Conservation (phyloP, 441 rosid species). For the Biscutella auriculata region DNA sequence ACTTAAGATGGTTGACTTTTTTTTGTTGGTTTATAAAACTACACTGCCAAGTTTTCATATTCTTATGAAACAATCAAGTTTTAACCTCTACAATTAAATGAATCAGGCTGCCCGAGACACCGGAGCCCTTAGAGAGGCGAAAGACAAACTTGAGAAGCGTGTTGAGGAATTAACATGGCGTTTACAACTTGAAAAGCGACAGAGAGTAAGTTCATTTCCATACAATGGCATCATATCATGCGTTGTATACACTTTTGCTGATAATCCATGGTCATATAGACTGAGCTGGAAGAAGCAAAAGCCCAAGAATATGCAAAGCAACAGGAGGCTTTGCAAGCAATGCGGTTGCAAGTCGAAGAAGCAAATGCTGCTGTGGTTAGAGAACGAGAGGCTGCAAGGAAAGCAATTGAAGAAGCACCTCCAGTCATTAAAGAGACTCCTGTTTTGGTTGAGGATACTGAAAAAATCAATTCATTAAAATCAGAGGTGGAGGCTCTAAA, state of each 20-base stretch:
- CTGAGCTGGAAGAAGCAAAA: constrained; percentile 67
- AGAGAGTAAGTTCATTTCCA: constrained; percentile 40
- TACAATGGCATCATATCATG: constrained; percentile 3
- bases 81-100: constrained; percentile 19
- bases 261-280: constrained; percentile 28
- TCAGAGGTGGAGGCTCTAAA: constrained; percentile 55
- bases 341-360: constrained; percentile 54
- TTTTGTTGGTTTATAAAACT: neutral
- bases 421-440: constrained; percentile 72
- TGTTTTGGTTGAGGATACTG: constrained; percentile 59
- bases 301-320: constrained; percentile 60
- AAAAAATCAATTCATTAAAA: constrained; percentile 45
- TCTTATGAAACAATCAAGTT: neutral
- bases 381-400: constrained; percentile 65
- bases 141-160: constrained; percentile 74
- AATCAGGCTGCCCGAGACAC: constrained; percentile 67
- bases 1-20: constrained; percentile 54
- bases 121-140: constrained; percentile 73
- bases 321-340: constrained; percentile 50
- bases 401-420: constrained; percentile 77
- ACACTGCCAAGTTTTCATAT: neutral
- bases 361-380: constrained; percentile 49
- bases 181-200: constrained; percentile 65
- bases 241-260: neutral
- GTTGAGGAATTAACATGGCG: constrained; percentile 79